Percentiles rank a stretch among this genome's conserved stretches.
Conservation (phyloP, 2,329 filamentous ascomycete genomes). For the Penicillium sp. region DNA sequence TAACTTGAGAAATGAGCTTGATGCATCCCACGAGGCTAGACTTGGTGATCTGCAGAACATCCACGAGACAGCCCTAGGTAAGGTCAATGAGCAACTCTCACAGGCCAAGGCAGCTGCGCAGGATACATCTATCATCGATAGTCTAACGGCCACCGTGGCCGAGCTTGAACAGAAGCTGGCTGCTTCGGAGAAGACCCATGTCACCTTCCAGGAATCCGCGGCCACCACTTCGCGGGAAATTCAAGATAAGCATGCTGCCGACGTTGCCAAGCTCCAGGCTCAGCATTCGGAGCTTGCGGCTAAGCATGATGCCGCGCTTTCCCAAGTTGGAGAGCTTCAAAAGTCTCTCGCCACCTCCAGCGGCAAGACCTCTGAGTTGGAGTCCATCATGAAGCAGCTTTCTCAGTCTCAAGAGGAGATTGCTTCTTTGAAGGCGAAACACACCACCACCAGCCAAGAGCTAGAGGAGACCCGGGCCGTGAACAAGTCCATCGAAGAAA, state of each 20-base stretch:
- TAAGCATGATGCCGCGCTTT: conserved; percentile 33
- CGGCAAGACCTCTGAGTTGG: conserved; percentile 66
- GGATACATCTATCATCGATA: conserved; percentile 40
- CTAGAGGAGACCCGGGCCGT: conserved; percentile 32
- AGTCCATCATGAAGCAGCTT: conserved; percentile 60
- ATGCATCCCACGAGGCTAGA: conserved; percentile 36
- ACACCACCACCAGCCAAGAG: conserved; percentile 31
- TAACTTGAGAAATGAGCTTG: conserved; percentile 37
- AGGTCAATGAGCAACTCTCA: conserved; percentile 35
- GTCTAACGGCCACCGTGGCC: conserved; percentile 42
- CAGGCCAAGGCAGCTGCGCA: conserved; percentile 37
- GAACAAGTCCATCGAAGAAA: conserved; percentile 35
- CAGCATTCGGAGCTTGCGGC: conserved; percentile 50
- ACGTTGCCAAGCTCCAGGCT: conserved; percentile 45
- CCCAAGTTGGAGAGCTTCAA: conserved; percentile 78
- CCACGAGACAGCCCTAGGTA: conserved; percentile 36
- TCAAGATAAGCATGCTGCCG: conserved; percentile 42
- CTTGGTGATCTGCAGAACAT: conserved; percentile 37
- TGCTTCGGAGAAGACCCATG: conserved; percentile 49
- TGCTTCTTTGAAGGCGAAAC: conserved; percentile 30
- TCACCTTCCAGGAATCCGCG: conserved; percentile 46
- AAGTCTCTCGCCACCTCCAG: conserved; percentile 79
- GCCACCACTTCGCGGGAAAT: conserved; percentile 16
- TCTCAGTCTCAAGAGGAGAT: conserved; percentile 36
- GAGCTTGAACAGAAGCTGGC: conserved; percentile 66